Evolutionary conservation across 768 basidiomycete species (phyloP).

Genomic region (Leucocoprinus sp.): DNA sequence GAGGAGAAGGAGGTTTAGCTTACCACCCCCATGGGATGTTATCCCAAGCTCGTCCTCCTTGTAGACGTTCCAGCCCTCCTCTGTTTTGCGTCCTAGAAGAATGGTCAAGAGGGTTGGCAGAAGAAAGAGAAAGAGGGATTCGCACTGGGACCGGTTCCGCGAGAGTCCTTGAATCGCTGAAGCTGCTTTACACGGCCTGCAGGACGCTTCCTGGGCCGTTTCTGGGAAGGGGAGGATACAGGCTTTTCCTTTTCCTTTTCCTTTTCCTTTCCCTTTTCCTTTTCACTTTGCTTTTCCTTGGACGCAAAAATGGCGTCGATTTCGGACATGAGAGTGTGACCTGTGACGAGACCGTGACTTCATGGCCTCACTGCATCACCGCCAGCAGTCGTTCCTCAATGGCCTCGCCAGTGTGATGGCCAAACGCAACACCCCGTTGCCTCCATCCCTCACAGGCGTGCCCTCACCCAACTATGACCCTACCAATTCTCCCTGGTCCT

Average conservation of each 20-base stretch:
- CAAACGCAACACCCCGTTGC: conserved; percentile 55
- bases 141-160: conserved; percentile 65
- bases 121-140: conserved; percentile 15
- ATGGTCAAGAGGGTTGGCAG: conserved; percentile 11
- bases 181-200: too few relatives aligned
- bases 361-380: conserved; percentile 40
- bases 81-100: conserved; percentile 61
- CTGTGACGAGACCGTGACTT: conserved; percentile 14
- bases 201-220: too few relatives aligned
- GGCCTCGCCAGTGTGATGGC: conserved; percentile 55
- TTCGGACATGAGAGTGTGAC: conserved; percentile 65
- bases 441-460: conserved; percentile 63
- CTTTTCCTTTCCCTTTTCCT: conserved; percentile 42
- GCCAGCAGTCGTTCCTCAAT: conserved; percentile 51
- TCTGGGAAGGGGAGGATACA: too few relatives aligned
- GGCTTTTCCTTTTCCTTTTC: conserved; percentile 21
- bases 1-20: conserved; percentile 18
- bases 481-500: conserved; percentile 52
- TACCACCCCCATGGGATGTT: conserved; percentile 61
- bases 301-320: conserved; percentile 80
- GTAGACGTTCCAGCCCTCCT: conserved; percentile 73
- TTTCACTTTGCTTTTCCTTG: conserved; percentile 30
- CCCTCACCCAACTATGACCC: conserved; percentile 56
- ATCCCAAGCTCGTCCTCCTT: conserved; percentile 82
- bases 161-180: conserved; percentile 65